A percentile compares a stretch with the other conserved stretches of the same genome.
Conservation (phyloP, 2,329 filamentous ascomycete species). For the Ambrosiella cleistominuta region DNA sequence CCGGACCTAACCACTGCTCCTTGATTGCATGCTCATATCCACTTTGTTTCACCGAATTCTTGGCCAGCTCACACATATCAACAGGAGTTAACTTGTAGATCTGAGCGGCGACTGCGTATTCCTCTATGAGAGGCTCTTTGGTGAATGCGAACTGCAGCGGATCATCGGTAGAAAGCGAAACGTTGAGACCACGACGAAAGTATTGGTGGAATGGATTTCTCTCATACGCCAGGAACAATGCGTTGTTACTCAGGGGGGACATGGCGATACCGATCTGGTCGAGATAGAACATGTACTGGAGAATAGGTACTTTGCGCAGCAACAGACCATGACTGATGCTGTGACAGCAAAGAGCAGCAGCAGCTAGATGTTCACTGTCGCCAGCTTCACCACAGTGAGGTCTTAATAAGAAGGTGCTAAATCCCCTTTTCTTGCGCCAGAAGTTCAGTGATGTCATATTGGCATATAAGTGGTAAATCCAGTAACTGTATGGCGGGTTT, state of each 20-base stretch:
- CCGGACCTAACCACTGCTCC: slow-evolving; percentile 71
- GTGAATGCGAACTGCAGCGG: slow-evolving; percentile 96
- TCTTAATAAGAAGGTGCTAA: slow-evolving; percentile 85
- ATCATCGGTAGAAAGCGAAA: slow-evolving; percentile 91
- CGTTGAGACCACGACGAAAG: slow-evolving; percentile 85
- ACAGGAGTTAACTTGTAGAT: slow-evolving; percentile 96
- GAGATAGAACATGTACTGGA: slow-evolving; percentile 95
- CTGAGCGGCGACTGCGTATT: slow-evolving; percentile 93
- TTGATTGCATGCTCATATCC: slow-evolving; percentile 84
- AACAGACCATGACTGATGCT: slow-evolving; percentile 92
- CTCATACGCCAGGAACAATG: slow-evolving; percentile 88
- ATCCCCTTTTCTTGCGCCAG: slow-evolving; percentile 77
- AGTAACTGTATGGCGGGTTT: slow-evolving; percentile 97
- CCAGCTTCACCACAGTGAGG: slow-evolving; percentile 95
- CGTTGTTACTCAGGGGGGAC: slow-evolving; percentile 98
- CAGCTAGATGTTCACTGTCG: slow-evolving; percentile 88
- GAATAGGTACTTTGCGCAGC: slow-evolving; percentile 77
- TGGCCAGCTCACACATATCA: slow-evolving; percentile 96
- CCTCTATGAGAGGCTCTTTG: slow-evolving; percentile 93
- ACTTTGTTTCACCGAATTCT: slow-evolving; percentile 87
- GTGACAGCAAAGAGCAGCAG: slow-evolving; percentile 79
- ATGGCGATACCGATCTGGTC: slow-evolving; percentile 97
- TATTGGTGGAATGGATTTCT: slow-evolving; percentile 92
- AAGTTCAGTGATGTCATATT: slow-evolving; percentile 87
- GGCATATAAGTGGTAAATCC: slow-evolving; percentile 93